Base-by-base conservation (phyloP, 352 stramenopile species). In the Globisporangium parvum region DNA sequence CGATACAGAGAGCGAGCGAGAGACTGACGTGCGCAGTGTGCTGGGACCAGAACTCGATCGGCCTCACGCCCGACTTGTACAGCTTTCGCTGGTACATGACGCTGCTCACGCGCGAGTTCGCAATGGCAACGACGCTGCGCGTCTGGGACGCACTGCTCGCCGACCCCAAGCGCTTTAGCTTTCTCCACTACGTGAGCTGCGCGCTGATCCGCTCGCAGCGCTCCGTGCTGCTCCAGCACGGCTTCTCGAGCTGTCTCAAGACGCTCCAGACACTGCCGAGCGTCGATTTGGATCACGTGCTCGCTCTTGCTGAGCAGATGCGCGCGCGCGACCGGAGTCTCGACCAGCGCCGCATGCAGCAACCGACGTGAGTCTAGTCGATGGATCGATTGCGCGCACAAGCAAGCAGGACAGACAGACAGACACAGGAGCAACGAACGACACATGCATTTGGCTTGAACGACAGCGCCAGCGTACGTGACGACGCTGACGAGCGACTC, bases 51-150 rank as follows among this genome's bases (percentile, higher is more conserved):
- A 90, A 90, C 55, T 88, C 73, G 1, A 71, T 90, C 2, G 77
- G 67, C 0, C 48, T 88, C 37, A 75, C 73, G 1, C 66, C 77
- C 3, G 75, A 87, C 40, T 71, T 87, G 42, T 88, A 87, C 60
- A 88, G 66, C 50, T 76, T 87, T 41, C 77, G 75, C 5, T 90
- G 79, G 79, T 90, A 88, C 67, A 87, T 83, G 69, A 80, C 75
- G 20, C 72, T 88, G 0, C 55, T 88, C 11, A 57, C 68, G 0
- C 74, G 77, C 14, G 76, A 90, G 46, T 88, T 90, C n/a, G 42
- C 69, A 10, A 87, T 90, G 63, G 20, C 47, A 2, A 57, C 59
- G 21, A 88, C 77, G 21, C 67, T 87, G 47, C 71, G 69, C 12
- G 56, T 90, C 31, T 90, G 80, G 75, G 77, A 90, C 49, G 55